Evolutionary conservation across 306 rosid genomes (phyloP), one percentile per base, ranked within the genome.

Genomic region (Begonia masoniana): DNA sequence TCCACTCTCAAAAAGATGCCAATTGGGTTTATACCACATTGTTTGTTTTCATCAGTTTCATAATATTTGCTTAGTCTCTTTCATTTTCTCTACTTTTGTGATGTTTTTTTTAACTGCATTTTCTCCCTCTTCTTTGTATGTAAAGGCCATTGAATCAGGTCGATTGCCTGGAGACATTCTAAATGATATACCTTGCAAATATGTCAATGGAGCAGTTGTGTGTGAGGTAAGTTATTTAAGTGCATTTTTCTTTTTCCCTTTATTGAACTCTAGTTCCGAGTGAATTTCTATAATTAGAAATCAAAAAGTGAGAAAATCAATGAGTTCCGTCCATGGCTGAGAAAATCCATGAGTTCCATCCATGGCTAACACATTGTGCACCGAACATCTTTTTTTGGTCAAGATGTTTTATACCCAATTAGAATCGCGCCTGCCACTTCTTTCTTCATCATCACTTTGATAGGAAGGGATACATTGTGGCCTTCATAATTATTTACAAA

Each of bases 111-210:
- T 17, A 50, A 47, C 69, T 62, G 50, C 66, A 62, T 36, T 47
- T 56, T 58, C 7, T 63, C 12, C 19, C 41, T 62, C 65, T 65
- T 21, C 50, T 54, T 36, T 71, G 36, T 59, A 50, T 76, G 42
- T 62, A 51, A 26, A 91, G 99, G 96, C 96, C 59, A 92, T 92
- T 66, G 99, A 92, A 69, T 83, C 95, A 64, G 99, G 96, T 58
- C 93, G 77, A 70, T 74, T 86, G 76, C 99, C 96, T 64, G 92
- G 93, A 64, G 99, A 92, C 65, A 74, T 86, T 62, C 81, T 86
- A 49, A 96, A 86, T 74, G 96, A 81, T 63, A 79, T 91, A 67
- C 96, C 96, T 52, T 84, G 88, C 82, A 92, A 86, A 65, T 92
- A 71, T 64, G 61, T 83, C 61, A 82, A 92, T 72, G 96, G 99